Evolutionary conservation across 257 asterid genomes (phyloP), one percentile per base, ranked within the genome.

Genomic region (Misopates orontium): DNA sequence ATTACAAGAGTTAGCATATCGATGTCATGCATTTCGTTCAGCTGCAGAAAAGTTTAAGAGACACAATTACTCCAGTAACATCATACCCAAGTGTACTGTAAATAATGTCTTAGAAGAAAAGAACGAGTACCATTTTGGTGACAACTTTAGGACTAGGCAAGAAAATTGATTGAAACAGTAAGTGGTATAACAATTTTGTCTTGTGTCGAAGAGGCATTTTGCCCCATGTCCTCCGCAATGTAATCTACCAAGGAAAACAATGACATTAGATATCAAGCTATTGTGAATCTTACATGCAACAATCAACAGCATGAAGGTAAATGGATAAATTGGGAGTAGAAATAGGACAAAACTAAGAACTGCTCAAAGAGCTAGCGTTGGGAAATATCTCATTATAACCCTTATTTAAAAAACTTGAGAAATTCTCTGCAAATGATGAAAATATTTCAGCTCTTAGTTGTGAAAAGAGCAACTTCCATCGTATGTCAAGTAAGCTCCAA

Each of bases 121-220:
- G 71, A 47, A 72, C 42, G 62, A 60, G 5, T 73, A 92, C 96
- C 95, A 81, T 76, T 82, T 65, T 89, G 56, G 69, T 69, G 74
- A 93, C 87, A 59, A 66, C 84, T 66, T 82, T 87, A 5, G 96
- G 69, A 56, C 77, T 78, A 13, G 97, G 99, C 79, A 89, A 81
- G 76, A 87, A 89, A 58, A 93, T 71, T 72, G 95, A 88, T 86
- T 93, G 99, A 67, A 90, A 93, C 63, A 88, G 55, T 22, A 93
- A 74, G 51, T 92, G 71, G 69, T 79, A 85, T 25, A 93, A 13
- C 63, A 91, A 68, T 80, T 83, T 90, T 14, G 84, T 86, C 82
- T 87, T 90, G 75, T 93, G 96, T 97, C 96, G 87, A 69, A 90
- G 90, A 15, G 97, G 90, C 99, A 93, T 83, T 73, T 70, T 79